Evolutionary conservation across 2,329 filamentous ascomycete genomes (phyloP).

Genomic region (Alternaria novae-zelandiae): DNA sequence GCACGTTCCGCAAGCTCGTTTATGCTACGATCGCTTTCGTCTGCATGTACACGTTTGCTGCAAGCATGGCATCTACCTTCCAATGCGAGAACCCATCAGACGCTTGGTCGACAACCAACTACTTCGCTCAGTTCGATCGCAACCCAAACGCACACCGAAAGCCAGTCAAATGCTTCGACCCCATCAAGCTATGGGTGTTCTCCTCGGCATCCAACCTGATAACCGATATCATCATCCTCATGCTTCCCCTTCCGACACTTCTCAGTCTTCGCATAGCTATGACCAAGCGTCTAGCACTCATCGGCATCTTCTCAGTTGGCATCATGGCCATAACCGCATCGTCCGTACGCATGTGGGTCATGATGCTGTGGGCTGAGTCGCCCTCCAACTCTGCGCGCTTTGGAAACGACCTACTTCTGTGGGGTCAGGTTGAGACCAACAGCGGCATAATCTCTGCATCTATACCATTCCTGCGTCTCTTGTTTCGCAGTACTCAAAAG

Average conservation of each 20-base stretch:
- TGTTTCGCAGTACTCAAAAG: slow-evolving; percentile 42
- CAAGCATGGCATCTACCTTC: slow-evolving; percentile 37
- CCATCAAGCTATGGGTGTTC: slow-evolving; percentile 39
- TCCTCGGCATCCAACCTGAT: slow-evolving; percentile 52
- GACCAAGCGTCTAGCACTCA: slow-evolving; percentile 60
- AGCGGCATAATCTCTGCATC: slow-evolving; percentile 56
- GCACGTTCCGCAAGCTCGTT: slow-evolving; percentile 38
- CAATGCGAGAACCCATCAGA: slow-evolving; percentile 43
- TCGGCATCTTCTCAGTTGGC: slow-evolving; percentile 46
- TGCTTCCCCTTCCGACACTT: slow-evolving; percentile 55
- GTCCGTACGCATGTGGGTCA: slow-evolving; percentile 46
- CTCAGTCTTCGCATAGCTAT: slow-evolving; percentile 56
- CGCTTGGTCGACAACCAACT: slow-evolving; percentile 34
- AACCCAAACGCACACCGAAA: slow-evolving; percentile 23
- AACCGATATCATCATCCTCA: slow-evolving; percentile 53
- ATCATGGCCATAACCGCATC: slow-evolving; percentile 46
- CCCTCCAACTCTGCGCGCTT: slow-evolving; percentile 47
- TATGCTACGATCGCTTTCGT: slow-evolving; percentile 40
- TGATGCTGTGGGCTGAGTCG: slow-evolving; percentile 44
- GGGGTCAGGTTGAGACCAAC: slow-evolving; percentile 57
- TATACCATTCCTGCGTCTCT: slow-evolving; percentile 52
- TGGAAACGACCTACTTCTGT: slow-evolving; percentile 49
- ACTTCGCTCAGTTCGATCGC: slow-evolving; percentile 41
- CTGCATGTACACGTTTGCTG: slow-evolving; percentile 36
- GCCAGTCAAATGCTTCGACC: slow-evolving; percentile 39